Base-by-base conservation (phyloP, 2,329 filamentous ascomycete species). In the Alternaria postmessia region DNA sequence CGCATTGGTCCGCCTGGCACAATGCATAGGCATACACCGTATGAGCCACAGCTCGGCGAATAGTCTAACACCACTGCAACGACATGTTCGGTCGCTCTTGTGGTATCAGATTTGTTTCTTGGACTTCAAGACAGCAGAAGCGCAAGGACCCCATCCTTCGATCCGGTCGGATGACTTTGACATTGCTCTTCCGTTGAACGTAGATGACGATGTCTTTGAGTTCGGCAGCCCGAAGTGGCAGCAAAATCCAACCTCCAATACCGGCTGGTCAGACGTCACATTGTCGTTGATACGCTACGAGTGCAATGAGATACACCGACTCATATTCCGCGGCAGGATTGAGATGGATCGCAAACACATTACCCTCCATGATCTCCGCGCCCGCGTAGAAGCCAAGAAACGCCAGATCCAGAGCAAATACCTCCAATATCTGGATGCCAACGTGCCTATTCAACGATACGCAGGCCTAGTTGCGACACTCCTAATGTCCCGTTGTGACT, bases 51-150 rank as follows among this genome's bases (percentile, higher is more conserved):
- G 64, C 54, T 76, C 74, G 39, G 71, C 75, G 12, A 74, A 70
- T 47, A 75, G 69, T 41, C 67, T 78, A 3, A 78, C 73, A 6
- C 76, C 75, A 1, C 59, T 77, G 4, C 75, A 78, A 61, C 71
- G 75, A 7, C 76, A 78, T 47, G 72, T 77, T 3, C 69, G 76
- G 18, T 77, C 76, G 11, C 65, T 78, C 4, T 66, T 78, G 20
- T 78, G 76, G 76, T 76, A 78, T 54, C 75, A 78, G 36, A 78
- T 78, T 7, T 78, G 75, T 48, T 78, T 78, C 58, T 64, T 78
- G 4, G 76, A 78, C 48, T 77, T 78, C 63, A 78, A 77, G 48
- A 77, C 76, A 5, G 76, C 75, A 24, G 76, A 78, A 64, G 75
- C 75, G 11, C 75, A 78, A 63, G 76, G 76, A 1, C 75, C 75